Evolutionary conservation across 2,329 filamentous ascomycete genomes (phyloP), one percentile per base, ranked within the genome.

Genomic region (Xylariales sp.): DNA sequence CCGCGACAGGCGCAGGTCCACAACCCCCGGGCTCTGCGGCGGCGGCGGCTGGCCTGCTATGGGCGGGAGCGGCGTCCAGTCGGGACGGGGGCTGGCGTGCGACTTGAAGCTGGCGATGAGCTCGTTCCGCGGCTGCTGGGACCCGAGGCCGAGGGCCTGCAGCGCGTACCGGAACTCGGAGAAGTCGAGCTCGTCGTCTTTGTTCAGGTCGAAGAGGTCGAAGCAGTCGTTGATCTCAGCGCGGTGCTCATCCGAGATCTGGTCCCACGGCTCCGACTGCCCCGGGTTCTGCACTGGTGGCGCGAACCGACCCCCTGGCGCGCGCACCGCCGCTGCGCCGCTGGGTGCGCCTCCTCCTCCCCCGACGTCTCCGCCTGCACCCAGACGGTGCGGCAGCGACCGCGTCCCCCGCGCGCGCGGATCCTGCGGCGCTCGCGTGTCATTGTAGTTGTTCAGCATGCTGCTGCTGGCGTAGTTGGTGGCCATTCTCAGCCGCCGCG

Each of bases 131-230:
- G 88, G 77, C 34, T 95, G 73, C 54, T 94, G 88, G 18, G 48
- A 52, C n/a, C n/a, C n/a, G 69, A 97, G 97, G 47, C 93, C 93
- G 2, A 98, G 81, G 4, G 93, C 93, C 60, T 94, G 93, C 54
- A 97, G 83, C 43, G 91, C 89, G 66, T 97, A 93, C 64, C 93
- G 91, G 60, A 97, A 87, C 67, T 98, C 93, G 68, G 97, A 93
- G 71, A 95, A 97, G 69, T 97, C 91, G 57, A 98, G 88, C 63
- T 86, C 82, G 32, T 83, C 78, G 67, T 97, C 90, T 61, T 94
- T 91, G 72, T 97, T 91, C 56, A 95, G 85, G 62, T 97, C 93
- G 73, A 98, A 97, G 48, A 97, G 81, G 45, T 83, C 83, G 20
- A 65, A 97, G 97, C 85, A 95, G 48, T 29, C 18, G 14, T 25